Evolutionary conservation across 192 early-diverging fungal species (phyloP), one percentile per base, ranked within the genome.

Genomic region (Coemansia sp.): DNA sequence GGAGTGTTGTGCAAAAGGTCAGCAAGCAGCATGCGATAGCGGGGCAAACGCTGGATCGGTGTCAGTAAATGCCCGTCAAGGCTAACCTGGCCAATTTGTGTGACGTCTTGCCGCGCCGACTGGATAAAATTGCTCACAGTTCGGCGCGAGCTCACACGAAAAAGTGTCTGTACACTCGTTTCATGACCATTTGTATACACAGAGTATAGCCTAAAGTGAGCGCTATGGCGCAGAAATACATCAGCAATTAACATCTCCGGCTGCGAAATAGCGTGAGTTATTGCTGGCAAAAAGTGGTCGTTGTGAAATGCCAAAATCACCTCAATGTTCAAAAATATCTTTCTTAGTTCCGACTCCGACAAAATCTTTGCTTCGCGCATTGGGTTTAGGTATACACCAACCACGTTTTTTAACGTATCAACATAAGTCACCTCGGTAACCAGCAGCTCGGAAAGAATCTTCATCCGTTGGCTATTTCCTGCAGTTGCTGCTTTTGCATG

Each of bases 11-110:
- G 69, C 12, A 95, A 72, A n/a, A 98, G 85, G 65, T 92, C 87
- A 12, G 86, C 82, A 20, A 98, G 79, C 12, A 97, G 80, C 40
- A 99, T 74, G 18, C 87, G 88, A 70, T 97, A 99, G 72, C 94
- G 82, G 12, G 94, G 94, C 36, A 99, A 83, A 5, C 96, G 86
- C 68, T 99, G 96, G 21, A 99, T 83, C 1, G 96, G 96, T 6
- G 95, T 80, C 18, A 97, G 81, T 46, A 97, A 68, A 65, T 88
- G 94, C 6, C 88, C 84, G 53, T 92, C 86, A 8, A 96, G 83
- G 33, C 80, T 87, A 56, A 94, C 82, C 65, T 94, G 93, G 23
- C 80, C 78, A 50, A 92, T 64, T 33, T 76, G 91, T 43, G 71
- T 82, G 49, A 81, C 79, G 56, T 81, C 81, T 31, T 69, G 67